A percentile compares a stretch with the other conserved stretches of the same genome.
phyloP scores from a whole-genome alignment of 495 filamentous ascomycete genomes.

The Tetracladium marchalianum region DNA sequence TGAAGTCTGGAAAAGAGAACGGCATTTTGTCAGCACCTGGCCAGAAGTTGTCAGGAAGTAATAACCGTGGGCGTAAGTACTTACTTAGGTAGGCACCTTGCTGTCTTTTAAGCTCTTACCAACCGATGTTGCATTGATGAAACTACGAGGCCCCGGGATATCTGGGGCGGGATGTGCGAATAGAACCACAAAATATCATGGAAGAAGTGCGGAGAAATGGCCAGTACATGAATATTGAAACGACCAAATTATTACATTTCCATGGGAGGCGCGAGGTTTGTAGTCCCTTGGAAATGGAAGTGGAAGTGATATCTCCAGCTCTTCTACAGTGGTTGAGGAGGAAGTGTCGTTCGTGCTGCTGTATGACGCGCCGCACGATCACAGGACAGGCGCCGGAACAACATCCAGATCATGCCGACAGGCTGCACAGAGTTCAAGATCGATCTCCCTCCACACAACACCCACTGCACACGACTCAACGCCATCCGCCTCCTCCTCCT shows the following conservation, averaged over 20 bases:
- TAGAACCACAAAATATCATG: not conserved
- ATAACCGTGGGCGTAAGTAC: not conserved
- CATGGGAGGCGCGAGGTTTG: not conserved
- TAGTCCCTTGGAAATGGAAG: too few species aligned
- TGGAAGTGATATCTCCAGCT: too few species aligned
- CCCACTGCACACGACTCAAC: too few species aligned
- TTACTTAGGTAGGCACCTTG: not conserved
- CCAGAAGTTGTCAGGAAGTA: slow-evolving; percentile 1
- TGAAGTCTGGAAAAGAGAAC: slow-evolving; percentile 21
- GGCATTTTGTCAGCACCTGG: slow-evolving; percentile 16
- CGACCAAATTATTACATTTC: not conserved
- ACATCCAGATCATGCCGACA: too few species aligned
- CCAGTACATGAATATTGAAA: not conserved
- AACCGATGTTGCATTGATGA: slow-evolving; percentile 17
- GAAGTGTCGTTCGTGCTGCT: too few species aligned
- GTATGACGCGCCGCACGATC: too few species aligned
- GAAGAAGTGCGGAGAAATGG: too few species aligned
- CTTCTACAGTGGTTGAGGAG: too few species aligned
- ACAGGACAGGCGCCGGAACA: too few species aligned
- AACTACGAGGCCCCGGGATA: slow-evolving; percentile 14
- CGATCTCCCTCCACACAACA: too few species aligned
- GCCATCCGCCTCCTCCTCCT: too few species aligned
- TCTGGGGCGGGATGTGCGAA: slow-evolving; percentile 12
- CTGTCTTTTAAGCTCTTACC: slow-evolving; percentile 6
- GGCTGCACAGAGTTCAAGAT: too few species aligned